Percentiles rank a stretch among this genome's conserved stretches.
Conservation (phyloP, 495 filamentous ascomycete species). For the Talaromyces liani region DNA sequence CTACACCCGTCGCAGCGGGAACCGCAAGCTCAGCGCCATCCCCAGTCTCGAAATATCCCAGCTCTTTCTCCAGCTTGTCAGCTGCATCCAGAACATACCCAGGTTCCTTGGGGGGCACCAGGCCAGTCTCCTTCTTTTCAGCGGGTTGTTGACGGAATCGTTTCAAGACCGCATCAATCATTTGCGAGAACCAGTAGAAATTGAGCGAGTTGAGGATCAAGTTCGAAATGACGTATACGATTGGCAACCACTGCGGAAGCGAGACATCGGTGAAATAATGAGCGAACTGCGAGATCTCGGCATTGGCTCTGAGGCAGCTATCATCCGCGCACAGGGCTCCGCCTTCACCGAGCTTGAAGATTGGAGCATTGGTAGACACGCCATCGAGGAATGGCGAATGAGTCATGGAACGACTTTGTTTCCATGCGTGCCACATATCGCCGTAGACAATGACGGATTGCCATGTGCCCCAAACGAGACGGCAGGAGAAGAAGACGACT, state of each 20-base stretch:
- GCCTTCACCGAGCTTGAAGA: constrained; percentile 28
- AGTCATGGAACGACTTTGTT: constrained; percentile 31
- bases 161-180: constrained; percentile 87
- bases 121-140: constrained; percentile 7
- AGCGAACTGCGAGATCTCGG: constrained; percentile 46
- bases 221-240: constrained; percentile 70
- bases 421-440: constrained; percentile 67
- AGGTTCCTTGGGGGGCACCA: constrained; percentile 6
- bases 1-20: constrained; percentile 14
- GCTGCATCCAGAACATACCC: constrained; percentile 33
- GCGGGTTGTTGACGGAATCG: constrained; percentile 55
- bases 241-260: constrained; percentile 75
- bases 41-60: constrained; percentile 22
- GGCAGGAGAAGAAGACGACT: constrained; percentile 75
- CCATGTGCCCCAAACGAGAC: constrained; percentile 87
- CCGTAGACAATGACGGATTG: constrained; percentile 66
- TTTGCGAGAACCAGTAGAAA: constrained; percentile 95
- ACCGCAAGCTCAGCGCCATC: constrained; percentile 20
- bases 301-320: constrained; percentile 27
- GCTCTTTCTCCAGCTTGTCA: constrained; percentile 26
- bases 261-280: constrained; percentile 30
- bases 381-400: constrained; percentile 19
- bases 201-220: constrained; percentile 78
- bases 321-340: constrained; percentile 24
- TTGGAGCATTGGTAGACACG: constrained; percentile 25